Evolutionary conservation across 768 basidiomycete genomes (phyloP).

Genomic region (Trametes meyenii): DNA sequence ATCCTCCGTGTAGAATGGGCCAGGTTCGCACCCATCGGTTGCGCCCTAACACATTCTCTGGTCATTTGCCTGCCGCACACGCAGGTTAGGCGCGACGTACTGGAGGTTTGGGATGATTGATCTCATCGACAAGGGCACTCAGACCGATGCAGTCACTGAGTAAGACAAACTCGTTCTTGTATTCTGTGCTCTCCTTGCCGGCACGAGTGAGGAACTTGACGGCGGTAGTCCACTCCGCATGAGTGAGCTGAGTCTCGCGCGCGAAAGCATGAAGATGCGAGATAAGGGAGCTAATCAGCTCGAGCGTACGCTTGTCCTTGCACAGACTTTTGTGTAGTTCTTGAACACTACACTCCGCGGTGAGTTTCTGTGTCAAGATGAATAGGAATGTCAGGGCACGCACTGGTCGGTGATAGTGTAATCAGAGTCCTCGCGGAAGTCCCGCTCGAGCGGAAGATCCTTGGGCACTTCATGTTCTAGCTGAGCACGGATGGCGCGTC

Average conservation of each 20-base stretch:
- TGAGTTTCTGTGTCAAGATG: neutral
- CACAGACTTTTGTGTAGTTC: conserved; percentile 34
- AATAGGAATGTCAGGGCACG: neutral
- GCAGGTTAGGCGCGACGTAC: conserved; percentile 17
- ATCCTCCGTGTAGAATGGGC: conserved; percentile 40
- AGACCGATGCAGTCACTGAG: conserved; percentile 43
- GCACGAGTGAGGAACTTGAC: conserved; percentile 42
- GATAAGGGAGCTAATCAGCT: conserved; percentile 37
- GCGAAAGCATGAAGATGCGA: conserved; percentile 42
- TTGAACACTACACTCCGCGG: conserved; percentile 25
- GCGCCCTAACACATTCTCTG: conserved; percentile 21
- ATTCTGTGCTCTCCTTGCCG: conserved; percentile 43
- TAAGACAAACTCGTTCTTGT: conserved; percentile 44
- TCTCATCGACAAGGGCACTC: conserved; percentile 41
- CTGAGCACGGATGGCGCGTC: conserved; percentile 40
- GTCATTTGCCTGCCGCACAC: neutral
- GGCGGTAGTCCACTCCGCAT: conserved; percentile 41
- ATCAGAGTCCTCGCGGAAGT: conserved; percentile 37
- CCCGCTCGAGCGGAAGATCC: conserved; percentile 38
- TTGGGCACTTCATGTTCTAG: conserved; percentile 36
- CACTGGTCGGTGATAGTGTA: conserved; percentile 41
- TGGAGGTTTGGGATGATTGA: conserved; percentile 38
- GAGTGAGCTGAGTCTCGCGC: conserved; percentile 40
- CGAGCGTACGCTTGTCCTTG: conserved; percentile 35
- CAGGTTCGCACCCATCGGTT: conserved; percentile 39